These are phyloP conservation scores for Penicillium coprophilum DNA, from an alignment of 495 filamentous ascomycete species.

Conservation along the genomic window DNA sequence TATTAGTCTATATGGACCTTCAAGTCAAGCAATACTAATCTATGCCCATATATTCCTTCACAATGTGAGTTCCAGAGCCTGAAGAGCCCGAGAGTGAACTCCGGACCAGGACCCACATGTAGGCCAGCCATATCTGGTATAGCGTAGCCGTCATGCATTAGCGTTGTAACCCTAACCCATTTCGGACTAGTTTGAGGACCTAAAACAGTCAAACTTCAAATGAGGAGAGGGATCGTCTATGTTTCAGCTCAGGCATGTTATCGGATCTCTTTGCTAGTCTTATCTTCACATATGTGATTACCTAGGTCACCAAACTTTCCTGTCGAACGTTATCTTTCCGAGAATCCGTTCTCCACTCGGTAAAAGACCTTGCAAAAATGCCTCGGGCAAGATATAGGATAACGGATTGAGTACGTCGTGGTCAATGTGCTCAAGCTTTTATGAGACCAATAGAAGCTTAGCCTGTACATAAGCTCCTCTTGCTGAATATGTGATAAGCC, in stretches of 20 bases:
- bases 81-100: background rate
- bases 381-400: background rate
- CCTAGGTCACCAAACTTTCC: background rate
- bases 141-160: constrained; percentile 10
- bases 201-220: background rate
- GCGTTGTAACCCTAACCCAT: background rate
- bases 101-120: background rate
- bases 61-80: background rate
- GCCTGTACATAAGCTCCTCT: background rate
- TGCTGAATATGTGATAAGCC: background rate
- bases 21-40: background rate
- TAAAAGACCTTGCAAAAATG: background rate
- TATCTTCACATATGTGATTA: background rate
- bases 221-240: background rate
- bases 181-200: background rate
- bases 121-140: background rate
- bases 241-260: background rate
- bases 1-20: background rate
- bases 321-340: background rate
- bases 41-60: background rate
- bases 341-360: background rate
- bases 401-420: background rate
- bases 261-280: background rate
- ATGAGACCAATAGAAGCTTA: background rate
- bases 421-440: background rate